phyloP scores from a whole-genome alignment of 1,284 basidiomycete species.

The Sanghuangporus sanghuang region DNA sequence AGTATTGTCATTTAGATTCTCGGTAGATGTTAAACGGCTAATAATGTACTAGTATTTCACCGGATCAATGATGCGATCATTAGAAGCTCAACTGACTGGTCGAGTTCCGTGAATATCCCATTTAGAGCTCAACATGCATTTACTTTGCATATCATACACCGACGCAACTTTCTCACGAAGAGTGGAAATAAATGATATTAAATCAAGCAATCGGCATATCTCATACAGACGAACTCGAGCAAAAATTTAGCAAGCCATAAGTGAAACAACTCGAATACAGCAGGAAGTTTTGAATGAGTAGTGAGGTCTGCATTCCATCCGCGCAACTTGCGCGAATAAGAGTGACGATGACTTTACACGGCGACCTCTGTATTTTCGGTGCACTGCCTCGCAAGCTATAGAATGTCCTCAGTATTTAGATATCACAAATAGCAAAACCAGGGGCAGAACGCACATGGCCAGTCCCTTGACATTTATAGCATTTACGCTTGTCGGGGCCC shows the following conservation, averaged over 20 bases:
- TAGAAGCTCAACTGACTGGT: neutral
- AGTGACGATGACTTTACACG: constrained; percentile 17
- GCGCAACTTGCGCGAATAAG: neutral
- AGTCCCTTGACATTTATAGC: constrained; percentile 81
- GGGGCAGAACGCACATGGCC: constrained; percentile 58
- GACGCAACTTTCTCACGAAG: neutral
- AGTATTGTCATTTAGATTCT: neutral
- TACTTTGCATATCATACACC: neutral
- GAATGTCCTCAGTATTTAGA: constrained; percentile 18
- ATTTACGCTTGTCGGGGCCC: constrained; percentile 64
- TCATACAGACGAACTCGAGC: neutral
- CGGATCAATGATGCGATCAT: too few relatives aligned
- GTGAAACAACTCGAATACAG: neutral
- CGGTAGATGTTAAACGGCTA: too few relatives aligned
- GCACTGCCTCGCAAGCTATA: constrained; percentile 74
- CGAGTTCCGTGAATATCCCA: neutral
- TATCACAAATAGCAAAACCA: neutral
- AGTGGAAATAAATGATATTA: constrained; percentile 1
- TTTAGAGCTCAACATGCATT: neutral
- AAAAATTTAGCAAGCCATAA: constrained; percentile 1
- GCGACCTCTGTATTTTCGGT: constrained; percentile 48
- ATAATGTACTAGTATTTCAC: too few relatives aligned
- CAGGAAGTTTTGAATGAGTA: neutral
- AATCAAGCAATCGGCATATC: neutral
- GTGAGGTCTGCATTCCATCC: neutral